phyloP scores from a whole-genome alignment of 352 stramenopile species.

The Phytophthora nicotianae region DNA sequence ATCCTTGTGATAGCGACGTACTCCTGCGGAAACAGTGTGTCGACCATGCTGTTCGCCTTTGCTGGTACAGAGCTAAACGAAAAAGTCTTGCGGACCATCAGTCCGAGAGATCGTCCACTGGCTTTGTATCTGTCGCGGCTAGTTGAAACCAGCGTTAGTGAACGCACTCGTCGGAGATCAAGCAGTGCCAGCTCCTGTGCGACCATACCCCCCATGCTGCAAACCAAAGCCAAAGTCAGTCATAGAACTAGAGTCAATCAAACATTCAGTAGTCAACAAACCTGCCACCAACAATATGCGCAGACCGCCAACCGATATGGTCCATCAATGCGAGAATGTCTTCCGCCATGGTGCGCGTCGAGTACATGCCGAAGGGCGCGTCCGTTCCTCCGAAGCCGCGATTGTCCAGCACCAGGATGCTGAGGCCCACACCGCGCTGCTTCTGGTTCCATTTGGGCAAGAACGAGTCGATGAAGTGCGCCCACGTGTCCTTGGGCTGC shows the following conservation, averaged over 20 bases:
- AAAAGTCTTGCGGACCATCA: constrained; percentile 46
- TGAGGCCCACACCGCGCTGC: constrained; percentile 40
- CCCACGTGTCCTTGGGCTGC: constrained; percentile 62
- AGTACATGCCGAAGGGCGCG: constrained; percentile 51
- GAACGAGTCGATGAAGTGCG: constrained; percentile 50
- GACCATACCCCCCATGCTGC: constrained; percentile 66
- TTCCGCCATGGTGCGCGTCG: constrained; percentile 59
- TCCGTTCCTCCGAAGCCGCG: constrained; percentile 55
- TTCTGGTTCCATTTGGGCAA: constrained; percentile 43
- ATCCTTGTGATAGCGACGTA: constrained; percentile 39
- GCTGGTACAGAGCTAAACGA: constrained; percentile 34
- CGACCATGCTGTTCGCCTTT: constrained; percentile 43
- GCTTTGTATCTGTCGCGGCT: constrained; percentile 53
- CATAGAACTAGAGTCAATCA: not conserved
- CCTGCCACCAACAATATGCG: constrained; percentile 55
- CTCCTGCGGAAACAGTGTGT: constrained; percentile 44
- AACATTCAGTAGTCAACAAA: not conserved
- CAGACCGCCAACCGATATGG: constrained; percentile 55
- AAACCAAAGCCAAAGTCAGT: constrained; percentile 8
- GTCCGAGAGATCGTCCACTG: constrained; percentile 37
- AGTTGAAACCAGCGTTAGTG: constrained; percentile 58
- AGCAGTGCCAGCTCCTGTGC: constrained; percentile 52
- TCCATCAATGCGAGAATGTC: constrained; percentile 63
- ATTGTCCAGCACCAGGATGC: constrained; percentile 64
- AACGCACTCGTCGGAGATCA: constrained; percentile 51